phyloP scores from a whole-genome alignment of 768 basidiomycete species.

The Leccinum uliginosum region DNA sequence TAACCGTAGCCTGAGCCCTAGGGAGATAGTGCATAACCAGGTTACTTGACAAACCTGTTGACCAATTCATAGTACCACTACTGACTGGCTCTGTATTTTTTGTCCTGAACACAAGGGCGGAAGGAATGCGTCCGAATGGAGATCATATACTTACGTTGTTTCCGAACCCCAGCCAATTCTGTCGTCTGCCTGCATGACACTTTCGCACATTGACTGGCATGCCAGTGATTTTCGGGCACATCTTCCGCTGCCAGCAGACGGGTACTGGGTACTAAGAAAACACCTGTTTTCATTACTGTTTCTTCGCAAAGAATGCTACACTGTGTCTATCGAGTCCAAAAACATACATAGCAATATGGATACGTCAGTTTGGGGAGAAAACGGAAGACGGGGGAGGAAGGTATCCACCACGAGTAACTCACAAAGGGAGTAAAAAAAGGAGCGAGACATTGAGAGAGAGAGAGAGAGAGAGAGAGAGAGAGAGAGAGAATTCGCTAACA shows the following conservation, averaged over 20 bases:
- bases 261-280: background rate
- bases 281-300: background rate
- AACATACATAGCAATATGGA: background rate
- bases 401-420: conserved; percentile 15
- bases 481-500: conserved; percentile 21
- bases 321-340: background rate
- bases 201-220: no score
- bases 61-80: no score
- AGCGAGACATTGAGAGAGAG: background rate
- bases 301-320: background rate
- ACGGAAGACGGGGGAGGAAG: background rate
- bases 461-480: background rate
- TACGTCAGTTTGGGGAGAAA: background rate
- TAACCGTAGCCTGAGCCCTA: no score
- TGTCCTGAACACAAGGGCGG: no score
- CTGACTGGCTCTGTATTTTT: no score
- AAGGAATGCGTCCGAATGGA: no score
- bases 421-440: background rate
- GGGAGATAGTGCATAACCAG: no score
- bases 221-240: no score
- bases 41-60: no score
- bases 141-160: no score
- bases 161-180: no score
- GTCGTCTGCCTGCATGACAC: no score
- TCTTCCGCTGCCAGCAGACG: background rate